Base-by-base conservation (phyloP, 306 rosid species). In the Mucuna pruriens region DNA sequence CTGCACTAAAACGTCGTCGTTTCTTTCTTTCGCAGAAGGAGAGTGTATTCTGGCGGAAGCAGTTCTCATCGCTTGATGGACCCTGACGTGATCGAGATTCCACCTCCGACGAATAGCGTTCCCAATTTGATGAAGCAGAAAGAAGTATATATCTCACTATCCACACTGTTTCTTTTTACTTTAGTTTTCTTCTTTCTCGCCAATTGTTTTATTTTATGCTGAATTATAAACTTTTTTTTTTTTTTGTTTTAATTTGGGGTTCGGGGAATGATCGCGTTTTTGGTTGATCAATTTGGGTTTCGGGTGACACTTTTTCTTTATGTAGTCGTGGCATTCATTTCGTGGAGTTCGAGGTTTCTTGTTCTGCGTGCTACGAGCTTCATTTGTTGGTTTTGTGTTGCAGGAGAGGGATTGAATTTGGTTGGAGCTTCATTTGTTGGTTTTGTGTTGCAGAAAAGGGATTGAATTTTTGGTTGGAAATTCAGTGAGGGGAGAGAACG, bases 61-160 rank as follows among this genome's bases (percentile, higher is more conserved):
- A 58, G 33, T 74, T 85, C 85, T 49, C 29, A 23, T 38, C 65
- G n/a, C 15, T 61, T 77, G 52, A 84, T 88, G 90, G 93, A 92
- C 73, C 72, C 90, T 52, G 94, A 90, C 22, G 88, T 88, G 9
- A 39, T 89, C 17, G 90, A 82, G 82, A 73, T 85, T 48, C 67
- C 87, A 4, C 89, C 94, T 31, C 77, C 75, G 63, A 64, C 76
- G 25, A 62, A 16, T 13, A 79, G 72, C 46, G 62, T 83, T 49
- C 20, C 87, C 23, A 82, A 85, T 60, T 69, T 77, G 40, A 79
- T 58, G 51, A 88, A 84, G 38, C 83, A 79, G 33, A 87, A 89
- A 65, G 92, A 82, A 91, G 98, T 90, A 83, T 63, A 2, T 13
- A 5, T 44, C 49, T 44, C 16, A 44, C 3, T 29, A 1, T 46